These are phyloP conservation scores for Maudiozyma pseudohumilis DNA, from an alignment of 805 yeast genomes.

Conservation along the genomic window DNA sequence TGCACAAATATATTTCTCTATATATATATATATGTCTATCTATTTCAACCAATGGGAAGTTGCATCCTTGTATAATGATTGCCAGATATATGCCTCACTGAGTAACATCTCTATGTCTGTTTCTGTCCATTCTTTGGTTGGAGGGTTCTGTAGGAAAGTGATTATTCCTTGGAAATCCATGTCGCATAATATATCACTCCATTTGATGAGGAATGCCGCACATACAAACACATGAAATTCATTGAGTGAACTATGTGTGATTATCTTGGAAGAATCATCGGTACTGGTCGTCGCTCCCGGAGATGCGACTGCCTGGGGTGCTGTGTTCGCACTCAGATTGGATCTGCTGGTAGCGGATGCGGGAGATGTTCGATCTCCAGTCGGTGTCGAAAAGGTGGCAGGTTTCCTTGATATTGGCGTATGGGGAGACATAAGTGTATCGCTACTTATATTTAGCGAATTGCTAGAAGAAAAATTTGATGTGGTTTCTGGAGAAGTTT, in stretches of 20 bases:
- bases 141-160: slow-evolving; percentile 83
- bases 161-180: slow-evolving; percentile 94
- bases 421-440: slow-evolving; percentile 11
- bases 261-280: slow-evolving; percentile 10
- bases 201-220: slow-evolving; percentile 88
- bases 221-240: slow-evolving; percentile 95
- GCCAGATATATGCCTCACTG: slow-evolving; percentile 97
- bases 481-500: slow-evolving; percentile 38
- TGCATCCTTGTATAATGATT: slow-evolving; percentile 81
- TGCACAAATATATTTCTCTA: neutral
- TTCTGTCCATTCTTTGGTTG: slow-evolving; percentile 77
- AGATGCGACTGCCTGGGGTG: neutral
- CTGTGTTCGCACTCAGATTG: neutral
- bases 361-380: slow-evolving; percentile 5
- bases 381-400: slow-evolving; percentile 15
- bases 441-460: neutral
- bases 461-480: slow-evolving; percentile 8
- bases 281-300: slow-evolving; percentile 7
- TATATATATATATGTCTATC: neutral
- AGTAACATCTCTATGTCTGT: slow-evolving; percentile 83
- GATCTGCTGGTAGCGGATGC: neutral
- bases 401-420: slow-evolving; percentile 17
- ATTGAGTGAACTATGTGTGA: slow-evolving; percentile 38
- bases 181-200: slow-evolving; percentile 64
- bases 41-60: slow-evolving; percentile 57